Base-by-base conservation (phyloP, 169 alveolate species). In the Plasmodium vinckei region DNA sequence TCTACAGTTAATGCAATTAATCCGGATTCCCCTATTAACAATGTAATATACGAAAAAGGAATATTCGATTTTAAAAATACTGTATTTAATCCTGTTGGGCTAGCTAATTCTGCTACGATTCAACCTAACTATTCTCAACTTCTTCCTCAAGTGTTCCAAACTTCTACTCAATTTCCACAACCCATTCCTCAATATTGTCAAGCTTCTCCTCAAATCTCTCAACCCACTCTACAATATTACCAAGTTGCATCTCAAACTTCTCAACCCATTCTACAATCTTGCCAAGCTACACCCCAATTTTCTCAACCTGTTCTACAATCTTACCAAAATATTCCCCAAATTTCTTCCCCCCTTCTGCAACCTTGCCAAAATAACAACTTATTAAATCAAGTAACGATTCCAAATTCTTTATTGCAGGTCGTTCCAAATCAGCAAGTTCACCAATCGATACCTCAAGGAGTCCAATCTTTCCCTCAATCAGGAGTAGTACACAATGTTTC, bases 381-480 rank as follows among this genome's bases (percentile, higher is more conserved):
- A 54, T 56, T 61, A 46, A 75, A 75, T 67, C 88, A 63, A 23
- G 77, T 51, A 44, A 44, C 25, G 19, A 53, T 47, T 3, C 49
- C 59, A 49, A 49, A n/a, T 21, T 33, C 79, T 15, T 27, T 49
- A 49, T 21, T 19, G 64, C 21, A 15, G 21, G 27, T 3, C 10
- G 39, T 19, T 57, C 39, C 27, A n/a, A n/a, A 12, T 17, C 12
- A 12, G 1, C 10, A 15, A 15, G 10, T 70, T 15, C 87, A 72
- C 1, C 5, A 21, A 63, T 23, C 33, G 39, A 27, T 59, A 46
- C 51, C 64, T 5, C 71, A 42, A 61, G 47, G 39, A 5, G 54
- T 49, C 12, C 88, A 75, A 27, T 12, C 25, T 13, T 12, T 63
- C 15, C 23, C 87, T 21, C 47, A 60, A 9, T 57, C 47, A 46